Evolutionary conservation across 2,329 filamentous ascomycete genomes (phyloP).

Genomic region (Fusarium oxysporum): DNA sequence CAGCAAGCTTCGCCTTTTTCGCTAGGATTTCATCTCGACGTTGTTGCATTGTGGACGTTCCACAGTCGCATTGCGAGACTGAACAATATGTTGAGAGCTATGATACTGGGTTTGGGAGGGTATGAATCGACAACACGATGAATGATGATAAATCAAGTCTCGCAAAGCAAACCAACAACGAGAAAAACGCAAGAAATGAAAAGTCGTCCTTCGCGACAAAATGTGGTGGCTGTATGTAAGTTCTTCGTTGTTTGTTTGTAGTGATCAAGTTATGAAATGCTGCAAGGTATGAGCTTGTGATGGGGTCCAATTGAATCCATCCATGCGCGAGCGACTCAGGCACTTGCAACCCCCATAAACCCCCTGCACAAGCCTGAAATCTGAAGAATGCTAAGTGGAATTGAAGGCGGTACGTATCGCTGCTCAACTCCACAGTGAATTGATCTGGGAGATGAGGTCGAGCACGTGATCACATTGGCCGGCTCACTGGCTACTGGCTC

Average conservation of each 20-base stretch:
- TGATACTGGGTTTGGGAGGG: slow-evolving; percentile 11
- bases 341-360: slow-evolving; percentile 13
- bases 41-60: slow-evolving; percentile 72
- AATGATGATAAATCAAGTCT: neutral
- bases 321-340: slow-evolving; percentile 24
- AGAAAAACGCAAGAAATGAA: neutral
- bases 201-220: neutral
- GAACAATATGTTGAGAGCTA: slow-evolving; percentile 39
- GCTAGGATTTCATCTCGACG: slow-evolving; percentile 95
- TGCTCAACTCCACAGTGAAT: slow-evolving; percentile 13
- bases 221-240: slow-evolving; percentile 8
- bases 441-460: neutral
- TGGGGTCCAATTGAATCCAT: slow-evolving; percentile 31
- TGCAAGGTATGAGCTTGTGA: slow-evolving; percentile 28
- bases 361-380: slow-evolving; percentile 23
- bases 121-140: slow-evolving; percentile 1
- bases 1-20: slow-evolving; percentile 96
- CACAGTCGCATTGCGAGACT: slow-evolving; percentile 62
- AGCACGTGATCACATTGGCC: slow-evolving; percentile 44
- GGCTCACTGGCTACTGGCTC: slow-evolving; percentile 44
- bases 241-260: slow-evolving; percentile 20
- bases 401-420: slow-evolving; percentile 5
- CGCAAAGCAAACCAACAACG: neutral
- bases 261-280: slow-evolving; percentile 26
- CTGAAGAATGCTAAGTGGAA: slow-evolving; percentile 14